Conservation (phyloP, 1,139 yeast species). For the Geotrichum bryndzae region DNA sequence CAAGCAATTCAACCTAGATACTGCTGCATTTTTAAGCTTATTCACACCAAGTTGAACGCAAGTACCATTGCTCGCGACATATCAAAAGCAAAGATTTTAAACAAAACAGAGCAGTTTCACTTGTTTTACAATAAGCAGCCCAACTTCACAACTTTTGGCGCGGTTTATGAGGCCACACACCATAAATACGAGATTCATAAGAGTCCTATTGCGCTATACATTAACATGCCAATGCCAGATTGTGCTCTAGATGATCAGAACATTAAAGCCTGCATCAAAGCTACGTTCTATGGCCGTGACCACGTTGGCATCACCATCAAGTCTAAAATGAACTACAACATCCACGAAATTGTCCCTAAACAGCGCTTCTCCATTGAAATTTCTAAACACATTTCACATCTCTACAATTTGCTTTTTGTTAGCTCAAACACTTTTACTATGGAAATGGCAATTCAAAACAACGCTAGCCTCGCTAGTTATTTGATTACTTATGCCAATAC, state of each 20-base stretch:
- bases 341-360: slow-evolving; percentile 26
- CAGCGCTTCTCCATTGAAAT: slow-evolving; percentile 28
- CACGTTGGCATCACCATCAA: slow-evolving; percentile 24
- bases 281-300: slow-evolving; percentile 19
- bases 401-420: slow-evolving; percentile 32
- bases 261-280: slow-evolving; percentile 40
- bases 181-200: slow-evolving; percentile 49
- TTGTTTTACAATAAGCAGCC: slow-evolving; percentile 49
- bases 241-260: slow-evolving; percentile 36
- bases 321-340: slow-evolving; percentile 29
- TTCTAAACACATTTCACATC: slow-evolving; percentile 31
- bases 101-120: slow-evolving; percentile 82
- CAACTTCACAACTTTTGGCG: slow-evolving; percentile 54
- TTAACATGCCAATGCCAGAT: slow-evolving; percentile 46
- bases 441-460: slow-evolving; percentile 26
- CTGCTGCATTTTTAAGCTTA: slow-evolving; percentile 23
- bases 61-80: slow-evolving; percentile 55
- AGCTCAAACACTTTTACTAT: slow-evolving; percentile 29
- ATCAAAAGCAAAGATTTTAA: slow-evolving; percentile 70
- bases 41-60: slow-evolving; percentile 34
- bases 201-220: slow-evolving; percentile 56
- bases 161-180: slow-evolving; percentile 67
- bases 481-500: slow-evolving; percentile 30
- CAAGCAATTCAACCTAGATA: slow-evolving; percentile 14
- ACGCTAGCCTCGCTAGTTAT: slow-evolving; percentile 24